Evolutionary conservation across 164 flowering plant species (phyloP).

Genomic region (Sedum album): DNA sequence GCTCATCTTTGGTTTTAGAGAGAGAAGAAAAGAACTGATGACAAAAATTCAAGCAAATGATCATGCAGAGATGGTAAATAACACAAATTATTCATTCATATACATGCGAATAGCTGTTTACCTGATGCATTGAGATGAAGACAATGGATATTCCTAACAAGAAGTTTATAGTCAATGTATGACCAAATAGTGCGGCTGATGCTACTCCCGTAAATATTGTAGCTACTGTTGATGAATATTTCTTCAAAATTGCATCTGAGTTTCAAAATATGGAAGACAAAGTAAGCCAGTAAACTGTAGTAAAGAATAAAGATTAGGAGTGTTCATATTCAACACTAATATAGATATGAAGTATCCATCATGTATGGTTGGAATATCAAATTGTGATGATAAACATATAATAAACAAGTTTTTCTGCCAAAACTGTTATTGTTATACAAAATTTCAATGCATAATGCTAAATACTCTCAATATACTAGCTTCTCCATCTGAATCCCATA

Average conservation of each 20-base stretch:
- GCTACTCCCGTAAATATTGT: slow-evolving; percentile 98
- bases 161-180: slow-evolving; percentile 82
- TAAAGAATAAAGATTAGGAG: neutral
- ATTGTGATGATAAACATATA: neutral
- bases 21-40: slow-evolving; percentile 87
- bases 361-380: neutral
- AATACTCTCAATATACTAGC: neutral
- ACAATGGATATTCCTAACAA: slow-evolving; percentile 91
- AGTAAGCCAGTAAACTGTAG: neutral
- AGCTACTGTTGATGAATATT: slow-evolving; percentile 97
- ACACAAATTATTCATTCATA: neutral
- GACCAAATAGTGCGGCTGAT: slow-evolving; percentile 92
- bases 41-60: slow-evolving; percentile 7
- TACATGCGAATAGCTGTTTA: slow-evolving; percentile 13
- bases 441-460: neutral
- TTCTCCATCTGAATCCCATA: neutral
- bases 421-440: neutral
- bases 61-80: neutral
- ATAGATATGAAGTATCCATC: neutral
- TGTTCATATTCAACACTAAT: neutral
- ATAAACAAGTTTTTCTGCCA: neutral
- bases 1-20: slow-evolving; percentile 75
- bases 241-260: slow-evolving; percentile 96
- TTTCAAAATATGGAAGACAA: neutral
- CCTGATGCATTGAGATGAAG: slow-evolving; percentile 99